A percentile compares a stretch with the other conserved stretches of the same genome.
These are phyloP conservation scores for Neurospora discreta DNA, from an alignment of 495 filamentous ascomycete species.

Conservation along the genomic window DNA sequence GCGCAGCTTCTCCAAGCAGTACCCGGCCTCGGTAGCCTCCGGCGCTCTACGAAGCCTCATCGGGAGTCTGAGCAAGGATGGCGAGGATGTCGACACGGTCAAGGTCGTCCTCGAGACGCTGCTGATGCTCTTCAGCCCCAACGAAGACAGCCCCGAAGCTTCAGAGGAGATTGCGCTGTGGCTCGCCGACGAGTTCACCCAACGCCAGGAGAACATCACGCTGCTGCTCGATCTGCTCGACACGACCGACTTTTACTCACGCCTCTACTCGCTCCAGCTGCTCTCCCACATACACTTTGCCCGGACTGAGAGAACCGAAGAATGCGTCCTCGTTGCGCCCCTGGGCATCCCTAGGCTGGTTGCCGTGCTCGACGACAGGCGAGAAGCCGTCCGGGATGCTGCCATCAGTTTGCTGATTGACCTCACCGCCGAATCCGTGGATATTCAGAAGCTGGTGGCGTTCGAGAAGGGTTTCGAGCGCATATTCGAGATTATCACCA, in stretches of 20 bases:
- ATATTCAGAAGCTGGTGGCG: slow-evolving; percentile 88
- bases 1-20: slow-evolving; percentile 89
- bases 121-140: slow-evolving; percentile 72
- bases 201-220: slow-evolving; percentile 96
- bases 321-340: slow-evolving; percentile 81
- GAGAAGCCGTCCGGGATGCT: slow-evolving; percentile 83
- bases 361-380: slow-evolving; percentile 65
- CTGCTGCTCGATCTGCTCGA: slow-evolving; percentile 82
- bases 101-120: slow-evolving; percentile 92
- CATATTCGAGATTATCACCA: slow-evolving; percentile 68
- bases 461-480: slow-evolving; percentile 90
- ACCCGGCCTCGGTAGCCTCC: slow-evolving; percentile 92
- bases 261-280: slow-evolving; percentile 84
- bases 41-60: slow-evolving; percentile 81
- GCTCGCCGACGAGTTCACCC: slow-evolving; percentile 96
- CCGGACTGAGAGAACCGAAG: slow-evolving; percentile 86
- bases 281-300: slow-evolving; percentile 78
- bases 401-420: slow-evolving; percentile 40
- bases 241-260: slow-evolving; percentile 79
- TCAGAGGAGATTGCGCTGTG: slow-evolving; percentile 94
- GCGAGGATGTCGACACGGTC: slow-evolving; percentile 91
- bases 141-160: slow-evolving; percentile 64
- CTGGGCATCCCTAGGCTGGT: slow-evolving; percentile 83
- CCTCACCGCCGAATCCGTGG: slow-evolving; percentile 37
- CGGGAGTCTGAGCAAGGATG: slow-evolving; percentile 70